These are phyloP conservation scores for Cylindrodendrum hubeiense DNA, from an alignment of 2,329 filamentous ascomycete genomes.

Conservation along the genomic window DNA sequence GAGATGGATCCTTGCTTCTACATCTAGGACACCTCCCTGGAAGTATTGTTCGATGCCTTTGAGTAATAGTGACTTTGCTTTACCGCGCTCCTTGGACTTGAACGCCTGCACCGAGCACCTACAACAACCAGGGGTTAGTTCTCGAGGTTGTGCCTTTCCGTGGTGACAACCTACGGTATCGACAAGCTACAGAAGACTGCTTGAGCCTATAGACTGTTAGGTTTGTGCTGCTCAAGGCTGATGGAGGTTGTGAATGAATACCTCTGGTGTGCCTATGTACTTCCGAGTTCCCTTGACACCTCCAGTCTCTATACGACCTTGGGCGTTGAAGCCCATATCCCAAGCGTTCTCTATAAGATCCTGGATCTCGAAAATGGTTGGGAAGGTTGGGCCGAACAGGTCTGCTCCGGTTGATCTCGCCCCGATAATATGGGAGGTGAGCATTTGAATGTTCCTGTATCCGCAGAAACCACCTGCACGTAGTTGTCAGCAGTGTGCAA, in stretches of 20 bases:
- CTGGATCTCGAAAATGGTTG: constrained; percentile 85
- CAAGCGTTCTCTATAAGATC: constrained; percentile 89
- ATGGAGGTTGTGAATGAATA: constrained; percentile 49
- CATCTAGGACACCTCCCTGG: constrained; percentile 57
- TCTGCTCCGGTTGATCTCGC: constrained; percentile 68
- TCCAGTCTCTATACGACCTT: constrained; percentile 84
- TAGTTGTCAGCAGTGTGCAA: not conserved
- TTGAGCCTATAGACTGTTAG: constrained; percentile 69
- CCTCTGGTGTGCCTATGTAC: constrained; percentile 94
- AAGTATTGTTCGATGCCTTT: constrained; percentile 82
- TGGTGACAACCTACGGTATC: constrained; percentile 67
- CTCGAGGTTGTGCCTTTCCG: not conserved
- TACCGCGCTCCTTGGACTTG: constrained; percentile 59
- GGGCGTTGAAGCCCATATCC: constrained; percentile 84
- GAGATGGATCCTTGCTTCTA: constrained; percentile 68
- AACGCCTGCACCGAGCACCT: constrained; percentile 75
- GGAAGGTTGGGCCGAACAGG: constrained; percentile 71
- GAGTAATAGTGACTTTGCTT: constrained; percentile 68
- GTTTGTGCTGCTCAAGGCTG: not conserved
- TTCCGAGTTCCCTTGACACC: constrained; percentile 90
- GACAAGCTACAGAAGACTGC: constrained; percentile 79
- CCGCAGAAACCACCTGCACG: constrained; percentile 86
- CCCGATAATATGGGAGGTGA: constrained; percentile 81
- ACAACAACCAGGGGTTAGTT: constrained; percentile 9
- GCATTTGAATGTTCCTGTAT: constrained; percentile 94